Percentiles rank a stretch among this genome's conserved stretches.
Evolutionary conservation across 2,329 filamentous ascomycete genomes (phyloP).

Genomic region (Botryotinia narcissicola): DNA sequence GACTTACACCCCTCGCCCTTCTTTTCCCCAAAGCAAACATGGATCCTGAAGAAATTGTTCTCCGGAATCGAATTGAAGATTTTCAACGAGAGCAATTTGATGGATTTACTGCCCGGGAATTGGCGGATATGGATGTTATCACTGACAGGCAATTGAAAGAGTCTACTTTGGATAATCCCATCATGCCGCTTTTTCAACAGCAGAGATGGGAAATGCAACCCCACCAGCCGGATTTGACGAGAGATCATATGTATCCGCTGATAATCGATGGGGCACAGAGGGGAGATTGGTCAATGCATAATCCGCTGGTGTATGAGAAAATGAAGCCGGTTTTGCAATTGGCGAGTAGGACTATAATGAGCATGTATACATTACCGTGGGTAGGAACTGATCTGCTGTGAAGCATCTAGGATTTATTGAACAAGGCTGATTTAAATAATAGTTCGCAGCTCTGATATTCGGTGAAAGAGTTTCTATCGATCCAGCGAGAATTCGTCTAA

Average conservation of each 20-base stretch:
- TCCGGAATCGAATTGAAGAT: neutral
- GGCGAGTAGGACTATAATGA: conserved; percentile 30
- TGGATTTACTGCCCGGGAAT: conserved; percentile 25
- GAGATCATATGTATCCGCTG: conserved; percentile 23
- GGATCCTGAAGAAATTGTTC: neutral
- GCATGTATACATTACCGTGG: conserved; percentile 24
- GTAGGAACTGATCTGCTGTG: conserved; percentile 14
- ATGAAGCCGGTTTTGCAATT: conserved; percentile 32
- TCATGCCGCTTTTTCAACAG: conserved; percentile 21
- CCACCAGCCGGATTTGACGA: neutral
- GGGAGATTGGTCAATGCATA: conserved; percentile 22
- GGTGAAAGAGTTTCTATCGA: neutral
- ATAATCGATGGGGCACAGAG: conserved; percentile 3
- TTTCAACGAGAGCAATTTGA: conserved; percentile 19
- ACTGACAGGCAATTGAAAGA: conserved; percentile 20
- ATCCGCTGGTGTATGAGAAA: conserved; percentile 27
- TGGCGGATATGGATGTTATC: conserved; percentile 27
- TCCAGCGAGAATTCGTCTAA: neutral
- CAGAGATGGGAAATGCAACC: conserved; percentile 23
- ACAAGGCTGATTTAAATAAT: neutral
- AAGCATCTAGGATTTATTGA: fast-evolving
- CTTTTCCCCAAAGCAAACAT: neutral
- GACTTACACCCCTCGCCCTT: conserved; percentile 5
- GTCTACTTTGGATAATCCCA: conserved; percentile 20
- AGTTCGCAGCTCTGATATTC: neutral